Evolutionary conservation across 2,329 filamentous ascomycete genomes (phyloP), one percentile per base, ranked within the genome.

Genomic region (Colletotrichum sp.): DNA sequence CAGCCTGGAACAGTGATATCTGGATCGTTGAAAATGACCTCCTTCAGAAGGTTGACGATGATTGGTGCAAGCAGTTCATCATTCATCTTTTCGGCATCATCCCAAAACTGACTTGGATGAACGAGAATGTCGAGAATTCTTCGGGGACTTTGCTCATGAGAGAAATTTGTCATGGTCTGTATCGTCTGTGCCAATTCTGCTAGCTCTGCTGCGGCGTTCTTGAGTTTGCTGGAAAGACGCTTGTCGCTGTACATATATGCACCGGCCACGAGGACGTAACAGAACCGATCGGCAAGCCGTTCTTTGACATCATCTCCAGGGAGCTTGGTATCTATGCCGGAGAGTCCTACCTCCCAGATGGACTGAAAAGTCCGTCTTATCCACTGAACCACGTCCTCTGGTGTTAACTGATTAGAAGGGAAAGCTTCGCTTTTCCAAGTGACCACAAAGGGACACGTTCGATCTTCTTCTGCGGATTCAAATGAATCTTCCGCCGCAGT

Each of bases 151-250:
- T 6, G 3, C 39, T 44, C 18, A 10, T 12, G 2, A n/a, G 18
- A 12, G 3, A 0, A 12, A 3, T 6, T 6, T n/a, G 16, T 1
- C 39, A n/a, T n/a, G 2, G 39, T 6, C 18, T 1, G 39, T 44
- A 44, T 44, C 18, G 18, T 10, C 9, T 44, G 39, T 2, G 18
- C 39, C 18, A 44, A 4, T n/a, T 44, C 5, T n/a, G 18, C 39
- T 1, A 44, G 18, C 39, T 44, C 39, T 44, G 9, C 18, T n/a
- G 39, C 39, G 2, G 39, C 39, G 18, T 3, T 18, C 9, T 44
- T 44, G 18, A 3, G 9, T 1, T 44, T 18, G 18, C 39, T 10
- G 9, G 8, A 10, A 10, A 44, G 39, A 6, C 39, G 39, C 39
- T 44, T n/a, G 18, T 44, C 39, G 39, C 39, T 10, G 9, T 44